Evolutionary conservation across 164 flowering plant species (phyloP), one percentile per base, ranked within the genome.

Genomic region (Vitis labrusca): DNA sequence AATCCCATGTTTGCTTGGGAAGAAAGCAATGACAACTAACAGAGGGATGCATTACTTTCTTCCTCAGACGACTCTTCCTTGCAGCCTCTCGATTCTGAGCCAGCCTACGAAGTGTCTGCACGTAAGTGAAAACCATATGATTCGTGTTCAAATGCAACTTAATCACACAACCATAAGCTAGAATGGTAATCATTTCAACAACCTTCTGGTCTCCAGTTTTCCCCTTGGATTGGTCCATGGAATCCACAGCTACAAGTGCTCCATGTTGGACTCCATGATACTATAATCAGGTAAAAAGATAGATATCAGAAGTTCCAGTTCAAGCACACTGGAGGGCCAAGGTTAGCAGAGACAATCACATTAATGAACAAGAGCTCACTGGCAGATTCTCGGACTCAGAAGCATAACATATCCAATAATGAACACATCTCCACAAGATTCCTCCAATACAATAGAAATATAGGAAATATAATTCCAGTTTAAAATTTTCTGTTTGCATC

Each of bases 41-140:
- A 79, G 30, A 30, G 27, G 44, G 56, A 15, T 37, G 68, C 60
- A 55, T 66, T 76, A 91, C 97, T 65, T 91, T 91, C 81, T 91
- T 91, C 79, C 92, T 83, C 55, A 91, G 63, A 2, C 94, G 86
- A 77, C 97, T 91, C 77, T 89, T 91, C 68, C 89, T 76, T 49
- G 97, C 94, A 75, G 97, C 97, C 74, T 91, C 97, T 54, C 94
- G 89, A 77, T 91, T 91, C 78, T 91, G 97, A 58, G 92, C 97
- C 77, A 91, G 78, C 70, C 99, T 82, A 8, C 95, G 87, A n/a
- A 88, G 89, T 48, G 80, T 74, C 98, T 94, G 83, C 51, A 67
- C 47, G 66, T 50, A 17, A 67, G 48, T 11, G 19, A 23, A 60
- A 27, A 5, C 44, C 44, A 37, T 37, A 37, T 37, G 44, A 3